These are phyloP conservation scores for Cephalotrichum gorgonifer DNA, from an alignment of 2,329 filamentous ascomycete genomes.

Conservation along the genomic window DNA sequence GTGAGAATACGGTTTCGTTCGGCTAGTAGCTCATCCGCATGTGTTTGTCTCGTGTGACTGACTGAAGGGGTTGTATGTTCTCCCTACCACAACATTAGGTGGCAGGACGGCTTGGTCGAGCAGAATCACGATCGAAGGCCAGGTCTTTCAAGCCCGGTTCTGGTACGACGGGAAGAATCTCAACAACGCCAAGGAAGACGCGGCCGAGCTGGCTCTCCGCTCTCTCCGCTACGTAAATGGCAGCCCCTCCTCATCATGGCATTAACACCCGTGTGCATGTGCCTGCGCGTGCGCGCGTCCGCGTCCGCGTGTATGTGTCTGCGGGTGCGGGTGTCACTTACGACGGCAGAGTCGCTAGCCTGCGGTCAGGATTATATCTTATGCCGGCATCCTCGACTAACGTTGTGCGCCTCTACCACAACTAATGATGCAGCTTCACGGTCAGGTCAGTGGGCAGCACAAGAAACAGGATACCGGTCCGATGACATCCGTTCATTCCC, in stretches of 20 bases:
- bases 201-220: conserved; percentile 65
- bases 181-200: conserved; percentile 82
- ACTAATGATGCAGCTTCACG: not conserved
- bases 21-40: not conserved
- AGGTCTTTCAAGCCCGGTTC: conserved; percentile 60
- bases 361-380: not conserved
- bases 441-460: not conserved
- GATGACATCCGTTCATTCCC: not conserved
- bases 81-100: conserved; percentile 36
- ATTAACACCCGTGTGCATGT: not conserved
- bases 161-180: conserved; percentile 89
- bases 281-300: not conserved
- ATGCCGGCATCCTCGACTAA: not conserved
- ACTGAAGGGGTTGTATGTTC: conserved; percentile 2
- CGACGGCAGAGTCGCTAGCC: not conserved
- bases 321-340: not conserved
- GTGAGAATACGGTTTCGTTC: conserved; percentile 29
- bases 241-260: conserved; percentile 1
- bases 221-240: conserved; percentile 37
- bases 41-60: not conserved
- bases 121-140: conserved; percentile 60
- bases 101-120: conserved; percentile 88
- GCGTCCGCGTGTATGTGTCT: not conserved
- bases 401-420: not conserved
- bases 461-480: not conserved